Conservation (phyloP, 2,329 filamentous ascomycete genomes). For the Parastagonospora nodorum region DNA sequence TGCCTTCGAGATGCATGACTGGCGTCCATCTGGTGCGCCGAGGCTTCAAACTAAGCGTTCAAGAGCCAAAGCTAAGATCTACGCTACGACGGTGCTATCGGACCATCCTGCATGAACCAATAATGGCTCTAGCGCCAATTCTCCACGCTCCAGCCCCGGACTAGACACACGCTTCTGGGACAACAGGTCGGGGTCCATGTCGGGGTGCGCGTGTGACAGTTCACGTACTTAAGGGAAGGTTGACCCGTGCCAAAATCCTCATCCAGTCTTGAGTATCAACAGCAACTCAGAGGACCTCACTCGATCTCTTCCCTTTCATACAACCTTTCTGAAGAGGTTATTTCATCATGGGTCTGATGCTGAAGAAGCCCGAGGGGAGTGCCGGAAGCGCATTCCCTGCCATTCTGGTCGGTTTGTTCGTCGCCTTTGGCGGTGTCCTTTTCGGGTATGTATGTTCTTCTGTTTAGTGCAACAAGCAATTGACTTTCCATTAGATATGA, state of each 20-base stretch:
- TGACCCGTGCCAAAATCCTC: conserved; percentile 10
- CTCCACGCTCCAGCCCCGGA: conserved; percentile 28
- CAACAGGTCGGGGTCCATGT: conserved; percentile 14
- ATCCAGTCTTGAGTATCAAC: conserved; percentile 1
- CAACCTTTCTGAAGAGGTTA: conserved; percentile 3
- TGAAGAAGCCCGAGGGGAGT: conserved; percentile 74
- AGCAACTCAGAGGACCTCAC: not conserved
- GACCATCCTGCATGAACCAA: conserved; percentile 23
- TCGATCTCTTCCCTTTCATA: not conserved
- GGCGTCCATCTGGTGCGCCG: conserved; percentile 21
- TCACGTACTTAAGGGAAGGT: conserved; percentile 27
- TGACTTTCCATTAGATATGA: conserved; percentile 39
- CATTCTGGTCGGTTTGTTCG: conserved; percentile 50
- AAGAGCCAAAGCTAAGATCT: conserved; percentile 7
- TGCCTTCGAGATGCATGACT: conserved; percentile 9
- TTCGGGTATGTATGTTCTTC: conserved; percentile 39
- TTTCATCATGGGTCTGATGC: conserved; percentile 41
- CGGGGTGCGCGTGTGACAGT: conserved; percentile 16
- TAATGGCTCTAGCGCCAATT: conserved; percentile 17
- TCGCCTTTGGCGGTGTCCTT: conserved; percentile 53
- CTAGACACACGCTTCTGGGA: conserved; percentile 27
- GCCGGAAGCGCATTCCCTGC: conserved; percentile 58
- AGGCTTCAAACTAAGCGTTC: conserved; percentile 5
- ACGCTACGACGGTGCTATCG: conserved; percentile 7
- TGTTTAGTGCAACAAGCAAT: not conserved